These are phyloP conservation scores for Cladosporium sphaerospermum DNA, from an alignment of 2,329 filamentous ascomycete species.

Conservation along the genomic window DNA sequence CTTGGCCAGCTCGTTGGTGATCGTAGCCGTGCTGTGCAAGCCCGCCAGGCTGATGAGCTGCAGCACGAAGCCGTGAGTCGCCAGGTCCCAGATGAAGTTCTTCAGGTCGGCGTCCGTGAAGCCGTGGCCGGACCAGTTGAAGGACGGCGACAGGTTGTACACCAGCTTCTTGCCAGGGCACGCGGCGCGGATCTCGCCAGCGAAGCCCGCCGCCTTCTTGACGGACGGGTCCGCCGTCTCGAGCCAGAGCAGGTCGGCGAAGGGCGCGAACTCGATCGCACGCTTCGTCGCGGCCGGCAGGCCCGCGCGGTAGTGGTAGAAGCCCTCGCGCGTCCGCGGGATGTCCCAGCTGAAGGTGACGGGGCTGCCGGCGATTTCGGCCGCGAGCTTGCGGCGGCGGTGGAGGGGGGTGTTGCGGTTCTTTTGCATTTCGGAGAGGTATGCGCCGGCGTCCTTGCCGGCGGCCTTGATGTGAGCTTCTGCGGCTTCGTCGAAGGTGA, in stretches of 20 bases:
- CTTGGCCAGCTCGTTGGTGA: constrained; percentile 67
- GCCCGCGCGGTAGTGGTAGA: constrained; percentile 82
- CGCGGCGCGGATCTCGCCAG: constrained; percentile 62
- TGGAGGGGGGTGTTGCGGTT: constrained; percentile 72
- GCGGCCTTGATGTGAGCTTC: constrained; percentile 30
- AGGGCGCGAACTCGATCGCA: constrained; percentile 83
- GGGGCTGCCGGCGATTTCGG: constrained; percentile 57
- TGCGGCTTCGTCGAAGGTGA: constrained; percentile 81
- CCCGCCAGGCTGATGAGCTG: constrained; percentile 61
- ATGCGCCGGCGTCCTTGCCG: constrained; percentile 24
- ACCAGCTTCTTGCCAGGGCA: constrained; percentile 82
- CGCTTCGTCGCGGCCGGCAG: constrained; percentile 86
- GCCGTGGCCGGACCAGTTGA: constrained; percentile 97
- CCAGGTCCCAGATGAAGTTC: constrained; percentile 95
- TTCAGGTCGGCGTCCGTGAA: constrained; percentile 77
- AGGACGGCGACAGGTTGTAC: constrained; percentile 93
- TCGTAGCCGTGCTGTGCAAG: constrained; percentile 57
- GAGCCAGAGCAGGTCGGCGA: constrained; percentile 92
- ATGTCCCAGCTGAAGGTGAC: constrained; percentile 87
- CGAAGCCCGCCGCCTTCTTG: constrained; percentile 66
- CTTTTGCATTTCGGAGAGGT: constrained; percentile 33
- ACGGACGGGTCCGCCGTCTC: constrained; percentile 90
- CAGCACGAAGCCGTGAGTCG: constrained; percentile 69
- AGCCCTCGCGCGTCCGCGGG: constrained; percentile 87
- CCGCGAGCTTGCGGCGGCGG: constrained; percentile 67